Evolutionary conservation across 2,329 filamentous ascomycete species (phyloP), one percentile per base, ranked within the genome.

Genomic region (Chaetomium olivaceum): DNA sequence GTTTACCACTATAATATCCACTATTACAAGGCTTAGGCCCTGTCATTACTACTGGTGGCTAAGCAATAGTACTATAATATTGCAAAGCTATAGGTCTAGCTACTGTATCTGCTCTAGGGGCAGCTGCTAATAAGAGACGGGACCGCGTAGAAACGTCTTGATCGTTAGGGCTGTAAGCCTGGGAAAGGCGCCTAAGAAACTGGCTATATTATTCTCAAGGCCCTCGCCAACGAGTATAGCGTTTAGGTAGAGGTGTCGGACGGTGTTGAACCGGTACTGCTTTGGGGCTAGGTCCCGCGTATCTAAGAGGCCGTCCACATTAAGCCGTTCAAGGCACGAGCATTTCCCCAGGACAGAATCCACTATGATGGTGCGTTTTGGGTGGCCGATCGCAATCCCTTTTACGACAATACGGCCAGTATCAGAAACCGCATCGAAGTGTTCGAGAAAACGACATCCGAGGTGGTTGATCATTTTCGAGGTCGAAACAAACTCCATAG

Each of bases 261-360:
- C 52, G 6, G 58, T 61, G 1, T 61, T 61, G 21, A 23, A 61
- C 48, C 48, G 48, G 25, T 60, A 36, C 43, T 36, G n/a, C 29
- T 21, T 21, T 7, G 48, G 58, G n/a, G 19, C 46, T 61, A 61
- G 58, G 58, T 52, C 48, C 58, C 21, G 48, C 27, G 23, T 7
- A 23, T 61, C 58, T 43, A 61, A 61, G 46, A 52, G 58, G 58
- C 58, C 58, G 14, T 61, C 48, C 14, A 61, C 23, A 52, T 61
- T 61, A 9, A 52, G 58, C 58, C 31, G 31, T 61, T 61, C 8
- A 61, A 61, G 58, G 23, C 46, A 48, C 31, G 31, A 61, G 46
- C 7, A 61, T 31, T 31, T 61, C 31, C 48, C 48, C 52, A 61
- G 58, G 58, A 52, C 29, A 52, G 58, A 48, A 52, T n/a, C n/a